Evolutionary conservation across 225 moss, liverwort and hornwort species (phyloP).

Genomic region (Bryoerythrophyllum caledonicum): DNA sequence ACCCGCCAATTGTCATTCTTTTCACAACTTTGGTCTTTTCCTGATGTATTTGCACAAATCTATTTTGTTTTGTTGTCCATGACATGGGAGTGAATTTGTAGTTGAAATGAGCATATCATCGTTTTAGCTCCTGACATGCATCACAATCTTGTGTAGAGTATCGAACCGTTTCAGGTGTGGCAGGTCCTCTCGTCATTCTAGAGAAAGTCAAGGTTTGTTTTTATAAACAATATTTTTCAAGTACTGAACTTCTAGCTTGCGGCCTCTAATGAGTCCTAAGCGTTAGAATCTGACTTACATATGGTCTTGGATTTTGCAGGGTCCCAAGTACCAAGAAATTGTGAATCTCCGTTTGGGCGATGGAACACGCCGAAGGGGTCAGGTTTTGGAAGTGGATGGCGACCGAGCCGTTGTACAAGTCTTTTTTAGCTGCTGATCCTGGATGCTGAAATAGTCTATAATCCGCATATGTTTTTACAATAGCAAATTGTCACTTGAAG

Average conservation of each 20-base stretch:
- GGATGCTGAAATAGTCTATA: background rate
- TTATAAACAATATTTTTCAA: too few relatives aligned
- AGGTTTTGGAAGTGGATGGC: slow-evolving; percentile 86
- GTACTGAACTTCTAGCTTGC: too few relatives aligned
- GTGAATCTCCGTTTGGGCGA: slow-evolving; percentile 81
- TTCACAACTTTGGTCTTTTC: too few relatives aligned
- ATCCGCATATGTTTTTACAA: background rate
- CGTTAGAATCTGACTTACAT: too few relatives aligned
- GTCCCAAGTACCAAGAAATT: slow-evolving; percentile 84
- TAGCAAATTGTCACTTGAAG: background rate
- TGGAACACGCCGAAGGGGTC: slow-evolving; percentile 75
- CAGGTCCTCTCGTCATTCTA: slow-evolving; percentile 55
- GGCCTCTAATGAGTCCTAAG: too few relatives aligned
- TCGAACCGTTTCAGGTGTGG: slow-evolving; percentile 54
- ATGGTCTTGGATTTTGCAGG: slow-evolving; percentile 33
- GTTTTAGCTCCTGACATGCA: background rate
- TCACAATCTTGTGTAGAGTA: slow-evolving; percentile 39
- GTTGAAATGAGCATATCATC: background rate
- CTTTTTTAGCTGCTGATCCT: background rate
- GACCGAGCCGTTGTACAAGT: slow-evolving; percentile 82
- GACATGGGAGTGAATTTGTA: background rate
- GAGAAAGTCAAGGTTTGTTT: slow-evolving; percentile 55
- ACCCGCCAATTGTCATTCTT: too few relatives aligned
- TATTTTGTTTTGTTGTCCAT: background rate
- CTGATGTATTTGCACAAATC: background rate